Percentiles rank a stretch among this genome's conserved stretches.
These are phyloP conservation scores for Colletotrichum somersetense DNA, from an alignment of 2,329 filamentous ascomycete genomes.

Conservation along the genomic window DNA sequence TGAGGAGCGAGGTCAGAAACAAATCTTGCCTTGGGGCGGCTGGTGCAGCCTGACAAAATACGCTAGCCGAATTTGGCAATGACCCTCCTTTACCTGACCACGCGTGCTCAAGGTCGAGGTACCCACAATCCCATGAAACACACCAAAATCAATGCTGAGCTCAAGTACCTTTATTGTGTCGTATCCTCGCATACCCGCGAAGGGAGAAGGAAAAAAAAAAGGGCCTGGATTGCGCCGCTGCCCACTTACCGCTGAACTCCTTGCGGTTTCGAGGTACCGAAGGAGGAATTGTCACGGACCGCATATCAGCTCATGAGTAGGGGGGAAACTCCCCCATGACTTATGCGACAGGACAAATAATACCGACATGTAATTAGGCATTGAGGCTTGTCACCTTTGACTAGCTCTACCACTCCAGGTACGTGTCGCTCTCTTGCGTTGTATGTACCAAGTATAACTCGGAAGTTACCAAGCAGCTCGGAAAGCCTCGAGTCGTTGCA, in stretches of 20 bases:
- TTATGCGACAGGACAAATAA: background rate
- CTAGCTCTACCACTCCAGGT: background rate
- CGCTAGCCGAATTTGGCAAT: slow-evolving; percentile 51
- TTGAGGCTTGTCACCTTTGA: background rate
- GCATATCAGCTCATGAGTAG: slow-evolving; percentile 9
- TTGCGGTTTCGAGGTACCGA: background rate
- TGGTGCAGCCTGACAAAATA: slow-evolving; percentile 46
- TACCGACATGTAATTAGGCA: background rate
- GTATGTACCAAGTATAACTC: background rate
- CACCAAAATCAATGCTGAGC: slow-evolving; percentile 6
- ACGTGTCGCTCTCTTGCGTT: background rate
- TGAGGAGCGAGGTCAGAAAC: slow-evolving; percentile 56
- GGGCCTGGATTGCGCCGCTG: background rate
- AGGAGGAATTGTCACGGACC: slow-evolving; percentile 2
- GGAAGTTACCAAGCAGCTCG: slow-evolving; percentile 17
- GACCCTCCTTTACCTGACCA: slow-evolving; percentile 44
- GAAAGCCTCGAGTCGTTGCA: slow-evolving; percentile 2
- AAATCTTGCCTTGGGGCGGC: slow-evolving; percentile 59
- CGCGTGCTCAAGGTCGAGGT: slow-evolving; percentile 23
- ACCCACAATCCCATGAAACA: slow-evolving; percentile 31
- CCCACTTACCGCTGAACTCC: background rate
- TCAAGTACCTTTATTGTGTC: slow-evolving; percentile 9
- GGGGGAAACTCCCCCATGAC: background rate
- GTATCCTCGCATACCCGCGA: too few species aligned
- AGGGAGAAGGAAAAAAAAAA: background rate